Evolutionary conservation across 1,284 basidiomycete genomes (phyloP).

Genomic region (Phylloporus sp.): DNA sequence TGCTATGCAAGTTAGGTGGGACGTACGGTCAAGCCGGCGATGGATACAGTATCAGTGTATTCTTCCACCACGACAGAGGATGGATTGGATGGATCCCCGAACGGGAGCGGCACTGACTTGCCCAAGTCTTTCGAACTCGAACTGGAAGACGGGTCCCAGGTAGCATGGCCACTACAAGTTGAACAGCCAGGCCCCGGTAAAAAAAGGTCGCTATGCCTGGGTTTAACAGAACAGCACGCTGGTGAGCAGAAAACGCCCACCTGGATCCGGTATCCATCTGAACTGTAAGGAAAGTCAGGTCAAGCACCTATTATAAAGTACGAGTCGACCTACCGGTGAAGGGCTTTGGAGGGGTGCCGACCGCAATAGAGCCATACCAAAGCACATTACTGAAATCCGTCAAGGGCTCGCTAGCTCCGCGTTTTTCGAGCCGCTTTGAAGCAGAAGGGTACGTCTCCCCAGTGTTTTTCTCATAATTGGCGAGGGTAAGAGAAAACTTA

Average conservation of each 20-base stretch:
- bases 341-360: not conserved
- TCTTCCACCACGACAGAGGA: conserved; percentile 43
- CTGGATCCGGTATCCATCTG: not conserved
- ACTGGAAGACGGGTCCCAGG: conserved; percentile 40
- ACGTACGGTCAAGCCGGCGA: conserved; percentile 34
- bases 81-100: conserved; percentile 37
- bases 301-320: not conserved
- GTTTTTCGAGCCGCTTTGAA: not conserved
- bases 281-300: not conserved
- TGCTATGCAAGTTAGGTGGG: not conserved
- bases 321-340: not conserved
- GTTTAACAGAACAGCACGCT: not conserved
- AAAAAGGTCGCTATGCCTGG: conserved; percentile 20
- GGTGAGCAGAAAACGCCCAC: not conserved
- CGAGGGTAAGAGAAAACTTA: no score
- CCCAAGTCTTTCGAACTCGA: conserved; percentile 39
- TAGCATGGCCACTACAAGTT: conserved; percentile 36
- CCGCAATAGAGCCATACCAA: not conserved
- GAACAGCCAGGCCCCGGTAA: conserved; percentile 22
- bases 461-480: not conserved
- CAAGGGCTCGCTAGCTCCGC: not conserved
- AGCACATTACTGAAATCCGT: not conserved
- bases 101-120: conserved; percentile 48
- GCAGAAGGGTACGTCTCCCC: not conserved
- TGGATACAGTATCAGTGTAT: conserved; percentile 52